phyloP scores from a whole-genome alignment of 129 eudicot genomes.

The Cynara cardunculus region DNA sequence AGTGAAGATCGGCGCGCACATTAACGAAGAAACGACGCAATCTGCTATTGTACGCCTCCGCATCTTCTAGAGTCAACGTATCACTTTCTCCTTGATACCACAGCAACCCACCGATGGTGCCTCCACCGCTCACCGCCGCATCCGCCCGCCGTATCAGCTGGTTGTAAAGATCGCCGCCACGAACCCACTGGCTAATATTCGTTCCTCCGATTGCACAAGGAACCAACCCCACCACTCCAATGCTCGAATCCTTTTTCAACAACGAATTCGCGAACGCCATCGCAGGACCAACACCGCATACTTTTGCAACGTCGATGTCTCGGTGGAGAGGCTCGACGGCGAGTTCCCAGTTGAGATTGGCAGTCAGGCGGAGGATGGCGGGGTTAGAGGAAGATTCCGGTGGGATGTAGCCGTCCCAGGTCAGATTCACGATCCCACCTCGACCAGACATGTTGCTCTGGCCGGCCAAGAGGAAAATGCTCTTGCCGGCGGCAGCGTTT shows the following conservation, averaged over 20 bases:
- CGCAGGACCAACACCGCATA: slow-evolving; percentile 84
- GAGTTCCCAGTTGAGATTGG: slow-evolving; percentile 43
- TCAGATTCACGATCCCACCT: slow-evolving; percentile 65
- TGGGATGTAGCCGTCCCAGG: slow-evolving; percentile 73
- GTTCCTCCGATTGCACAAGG: slow-evolving; percentile 88
- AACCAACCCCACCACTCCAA: slow-evolving; percentile 62
- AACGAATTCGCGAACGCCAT: slow-evolving; percentile 62
- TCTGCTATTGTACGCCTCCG: slow-evolving; percentile 36
- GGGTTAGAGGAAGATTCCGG: slow-evolving; percentile 36
- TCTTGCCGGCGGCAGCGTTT: slow-evolving; percentile 8
- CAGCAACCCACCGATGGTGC: slow-evolving; percentile 34
- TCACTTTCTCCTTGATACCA: slow-evolving; percentile 88
- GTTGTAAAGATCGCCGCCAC: slow-evolving; percentile 41
- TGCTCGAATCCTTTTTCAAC: slow-evolving; percentile 22
- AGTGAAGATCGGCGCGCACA: slow-evolving; percentile 39
- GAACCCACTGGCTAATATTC: slow-evolving; percentile 54
- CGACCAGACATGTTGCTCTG: slow-evolving; percentile 96
- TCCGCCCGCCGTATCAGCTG: slow-evolving; percentile 42
- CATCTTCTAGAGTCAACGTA: slow-evolving; percentile 35
- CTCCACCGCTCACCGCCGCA: slow-evolving; percentile 47
- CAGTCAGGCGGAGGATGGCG: slow-evolving; percentile 45
- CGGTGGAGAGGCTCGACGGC: slow-evolving; percentile 80
- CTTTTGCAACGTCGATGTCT: slow-evolving; percentile 48
- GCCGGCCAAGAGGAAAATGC: slow-evolving; percentile 71
- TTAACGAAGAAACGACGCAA: slow-evolving; percentile 38